A percentile compares a stretch with the other conserved stretches of the same genome.
These are phyloP conservation scores for Solanum etuberosum DNA, from an alignment of 257 asterid genomes.

Conservation along the genomic window DNA sequence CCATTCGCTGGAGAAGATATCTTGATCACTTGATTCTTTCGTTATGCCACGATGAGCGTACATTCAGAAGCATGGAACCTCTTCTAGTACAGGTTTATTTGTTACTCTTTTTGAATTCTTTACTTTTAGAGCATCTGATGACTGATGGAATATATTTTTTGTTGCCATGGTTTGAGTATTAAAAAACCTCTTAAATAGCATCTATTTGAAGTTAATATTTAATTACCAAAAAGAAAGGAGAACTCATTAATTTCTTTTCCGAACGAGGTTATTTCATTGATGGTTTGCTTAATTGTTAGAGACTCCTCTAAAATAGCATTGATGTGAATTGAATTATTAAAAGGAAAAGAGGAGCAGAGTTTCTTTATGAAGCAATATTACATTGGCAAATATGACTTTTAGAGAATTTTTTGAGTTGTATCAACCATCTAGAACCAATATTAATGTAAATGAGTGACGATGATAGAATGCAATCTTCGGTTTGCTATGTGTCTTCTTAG, in stretches of 20 bases:
- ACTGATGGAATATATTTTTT: background rate
- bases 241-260: too few relatives aligned
- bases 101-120: background rate
- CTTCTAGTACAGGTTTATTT: conserved; percentile 67
- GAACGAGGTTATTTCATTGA: too few relatives aligned
- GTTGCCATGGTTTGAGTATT: background rate
- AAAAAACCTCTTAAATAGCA: background rate
- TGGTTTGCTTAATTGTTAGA: background rate
- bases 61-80: conserved; percentile 78
- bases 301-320: background rate
- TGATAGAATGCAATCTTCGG: background rate
- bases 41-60: conserved; percentile 55
- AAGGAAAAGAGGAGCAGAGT: background rate
- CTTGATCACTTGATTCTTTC: conserved; percentile 92
- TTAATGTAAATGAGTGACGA: background rate
- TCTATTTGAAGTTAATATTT: background rate
- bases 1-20: conserved; percentile 93
- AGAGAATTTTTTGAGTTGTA: background rate
- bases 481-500: background rate
- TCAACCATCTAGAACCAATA: background rate
- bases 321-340: background rate
- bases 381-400: background rate
- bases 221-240: background rate
- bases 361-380: background rate
- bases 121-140: background rate